Percentiles rank a stretch among this genome's conserved stretches.
Conservation (phyloP, 2,329 filamentous ascomycete species). For the Neophaeococcomyces mojaviensis region DNA sequence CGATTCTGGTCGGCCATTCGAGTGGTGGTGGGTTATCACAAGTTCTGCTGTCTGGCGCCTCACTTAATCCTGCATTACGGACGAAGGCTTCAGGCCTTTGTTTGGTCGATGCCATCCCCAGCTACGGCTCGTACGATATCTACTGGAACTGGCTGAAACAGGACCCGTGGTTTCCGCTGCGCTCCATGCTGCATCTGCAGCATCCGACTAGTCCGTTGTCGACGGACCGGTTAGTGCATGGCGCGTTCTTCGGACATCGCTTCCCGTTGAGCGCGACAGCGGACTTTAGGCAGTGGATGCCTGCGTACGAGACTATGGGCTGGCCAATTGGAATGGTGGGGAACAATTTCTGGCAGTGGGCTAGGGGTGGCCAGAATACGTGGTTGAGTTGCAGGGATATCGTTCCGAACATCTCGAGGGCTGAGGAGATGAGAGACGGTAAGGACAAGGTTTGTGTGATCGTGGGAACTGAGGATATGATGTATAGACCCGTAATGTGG, state of each 20-base stretch:
- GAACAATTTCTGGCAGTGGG: constrained; percentile 31
- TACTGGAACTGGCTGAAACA: constrained; percentile 42
- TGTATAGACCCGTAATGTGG: constrained; percentile 9
- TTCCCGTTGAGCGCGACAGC: constrained; percentile 36
- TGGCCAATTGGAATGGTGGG: constrained; percentile 46
- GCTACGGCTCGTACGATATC: constrained; percentile 37
- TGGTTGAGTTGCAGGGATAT: constrained; percentile 10
- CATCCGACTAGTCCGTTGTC: constrained; percentile 48
- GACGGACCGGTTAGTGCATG: constrained; percentile 41
- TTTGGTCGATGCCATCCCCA: constrained; percentile 42
- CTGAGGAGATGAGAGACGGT: constrained; percentile 31
- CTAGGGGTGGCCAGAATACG: neutral
- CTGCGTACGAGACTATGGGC: constrained; percentile 45
- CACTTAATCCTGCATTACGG: constrained; percentile 8
- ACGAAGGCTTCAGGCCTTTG: constrained; percentile 39
- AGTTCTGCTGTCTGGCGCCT: constrained; percentile 38
- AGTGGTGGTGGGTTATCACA: constrained; percentile 46
- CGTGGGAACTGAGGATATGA: constrained; percentile 32
- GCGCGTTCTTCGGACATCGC: constrained; percentile 44
- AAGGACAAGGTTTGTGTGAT: constrained; percentile 34
- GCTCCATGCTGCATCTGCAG: constrained; percentile 40
- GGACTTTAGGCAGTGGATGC: constrained; percentile 38
- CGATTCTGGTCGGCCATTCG: constrained; percentile 44
- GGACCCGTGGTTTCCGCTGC: constrained; percentile 44
- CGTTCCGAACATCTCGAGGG: constrained; percentile 20